Base-by-base conservation (phyloP, 2,329 filamentous ascomycete genomes). In the Fusarium tricinctum region DNA sequence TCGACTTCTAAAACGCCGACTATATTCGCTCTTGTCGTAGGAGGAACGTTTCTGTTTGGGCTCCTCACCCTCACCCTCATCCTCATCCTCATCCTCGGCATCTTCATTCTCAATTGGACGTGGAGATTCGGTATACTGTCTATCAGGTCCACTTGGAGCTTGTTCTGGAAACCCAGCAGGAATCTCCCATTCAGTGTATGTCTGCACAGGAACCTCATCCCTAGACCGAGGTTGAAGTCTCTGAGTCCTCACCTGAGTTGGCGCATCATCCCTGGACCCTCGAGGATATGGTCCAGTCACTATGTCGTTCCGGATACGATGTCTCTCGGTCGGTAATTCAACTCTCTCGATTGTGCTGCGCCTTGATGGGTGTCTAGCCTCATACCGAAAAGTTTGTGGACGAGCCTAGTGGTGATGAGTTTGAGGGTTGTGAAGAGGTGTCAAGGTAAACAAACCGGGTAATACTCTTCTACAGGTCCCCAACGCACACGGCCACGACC, bases 401-500 rank as follows among this genome's bases (percentile, higher is more conserved):
- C 30, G 44, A 39, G 44, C 55, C 70, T 69, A 17, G 32, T 33
- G 17, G 9, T 23, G 17, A 48, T 71, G 47, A 69, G 61, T 23
- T 28, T 48, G 32, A 45, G 15, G 20, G 14, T 10, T 10, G n/a
- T 26, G 23, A 20, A 15, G 39, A 30, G 13, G 30, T 39, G 28
- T 35, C 28, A 8, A 23, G 19, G 44, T 48, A 62, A 60, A 63
- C 69, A 62, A 50, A 72, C 69, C 61, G 40, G 54, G 19, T 63
- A 63, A 48, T 63, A 52, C 20, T 72, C 69, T 50, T 72, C 63
- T 33, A 62, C 49, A 23, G 12, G 43, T 26, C 66, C 69, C 32
- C 70, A 72, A 35, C 66, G 69, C 23, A 72, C 69, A 43, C 56
- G 66, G 12, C 46, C 62, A 20, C 54, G 62, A 10, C 56, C 50